phyloP scores from a whole-genome alignment of 2,329 filamentous ascomycete genomes.

The Penicillium fuscoglaucum region DNA sequence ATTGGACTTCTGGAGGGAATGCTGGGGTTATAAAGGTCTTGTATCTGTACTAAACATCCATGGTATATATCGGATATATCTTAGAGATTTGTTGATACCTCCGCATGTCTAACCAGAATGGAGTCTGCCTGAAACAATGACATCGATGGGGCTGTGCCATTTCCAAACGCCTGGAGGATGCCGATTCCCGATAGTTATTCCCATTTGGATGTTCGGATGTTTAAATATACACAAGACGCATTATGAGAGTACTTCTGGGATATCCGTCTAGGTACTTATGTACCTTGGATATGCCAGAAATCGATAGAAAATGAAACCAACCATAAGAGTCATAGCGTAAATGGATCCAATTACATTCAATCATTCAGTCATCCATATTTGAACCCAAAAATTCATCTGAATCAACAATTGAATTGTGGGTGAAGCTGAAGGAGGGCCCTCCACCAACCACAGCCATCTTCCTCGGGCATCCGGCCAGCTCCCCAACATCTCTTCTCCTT shows the following conservation, averaged over 20 bases:
- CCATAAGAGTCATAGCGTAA: neutral
- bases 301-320: neutral
- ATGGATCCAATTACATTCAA: neutral
- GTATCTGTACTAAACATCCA: neutral
- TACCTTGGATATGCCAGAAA: neutral
- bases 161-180: constrained; percentile 5
- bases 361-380: neutral
- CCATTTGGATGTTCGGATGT: neutral
- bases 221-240: neutral
- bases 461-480: constrained; percentile 25
- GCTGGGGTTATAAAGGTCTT: neutral
- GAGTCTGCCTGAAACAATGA: neutral
- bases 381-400: neutral
- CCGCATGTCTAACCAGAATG: neutral
- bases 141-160: constrained; percentile 21
- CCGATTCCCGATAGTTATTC: neutral
- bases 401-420: constrained; percentile 24
- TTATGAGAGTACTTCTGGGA: neutral
- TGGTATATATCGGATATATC: neutral
- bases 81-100: neutral
- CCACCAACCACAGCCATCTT: constrained; percentile 26
- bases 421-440: constrained; percentile 25
- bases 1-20: neutral
- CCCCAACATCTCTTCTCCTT: constrained; percentile 24
- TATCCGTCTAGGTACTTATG: neutral